These are phyloP conservation scores for Salix udensis DNA, from an alignment of 345 rosid species.

Conservation along the genomic window DNA sequence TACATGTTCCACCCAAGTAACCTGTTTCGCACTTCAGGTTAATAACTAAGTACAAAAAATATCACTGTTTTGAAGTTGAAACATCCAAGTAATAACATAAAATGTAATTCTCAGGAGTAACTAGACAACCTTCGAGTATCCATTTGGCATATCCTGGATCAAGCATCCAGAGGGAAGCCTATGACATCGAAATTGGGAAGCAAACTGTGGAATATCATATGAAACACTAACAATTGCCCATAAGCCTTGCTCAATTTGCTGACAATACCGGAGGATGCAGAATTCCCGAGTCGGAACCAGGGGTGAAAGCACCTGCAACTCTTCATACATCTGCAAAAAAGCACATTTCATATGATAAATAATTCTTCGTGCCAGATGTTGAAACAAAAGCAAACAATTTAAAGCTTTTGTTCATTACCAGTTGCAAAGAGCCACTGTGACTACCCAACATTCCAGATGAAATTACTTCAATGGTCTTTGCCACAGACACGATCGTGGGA, in stretches of 20 bases:
- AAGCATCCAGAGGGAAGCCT: slow-evolving; percentile 94
- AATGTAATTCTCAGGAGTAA: slow-evolving; percentile 6
- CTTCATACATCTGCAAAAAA: slow-evolving; percentile 69
- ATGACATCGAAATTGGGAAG: slow-evolving; percentile 51
- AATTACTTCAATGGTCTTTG: slow-evolving; percentile 71
- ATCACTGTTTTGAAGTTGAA: neutral
- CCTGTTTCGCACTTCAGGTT: slow-evolving; percentile 39
- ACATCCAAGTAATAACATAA: slow-evolving; percentile 7
- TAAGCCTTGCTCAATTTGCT: slow-evolving; percentile 82
- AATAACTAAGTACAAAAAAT: slow-evolving; percentile 1
- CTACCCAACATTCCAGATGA: slow-evolving; percentile 60
- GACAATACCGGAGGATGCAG: slow-evolving; percentile 74
- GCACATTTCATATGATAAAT: slow-evolving; percentile 1
- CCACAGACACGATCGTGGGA: slow-evolving; percentile 67
- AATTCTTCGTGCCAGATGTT: neutral
- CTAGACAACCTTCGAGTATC: slow-evolving; percentile 73
- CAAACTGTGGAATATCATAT: slow-evolving; percentile 66
- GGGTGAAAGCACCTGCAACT: slow-evolving; percentile 88
- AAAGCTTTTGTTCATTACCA: slow-evolving; percentile 43
- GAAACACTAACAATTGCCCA: slow-evolving; percentile 91
- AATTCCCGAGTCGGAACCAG: slow-evolving; percentile 73
- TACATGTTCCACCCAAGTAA: slow-evolving; percentile 88
- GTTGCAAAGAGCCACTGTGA: slow-evolving; percentile 66
- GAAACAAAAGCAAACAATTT: neutral
- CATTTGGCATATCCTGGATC: slow-evolving; percentile 95